Conservation (phyloP, 2,329 filamentous ascomycete genomes). For the Cladosporium austrohemisphaericum region DNA sequence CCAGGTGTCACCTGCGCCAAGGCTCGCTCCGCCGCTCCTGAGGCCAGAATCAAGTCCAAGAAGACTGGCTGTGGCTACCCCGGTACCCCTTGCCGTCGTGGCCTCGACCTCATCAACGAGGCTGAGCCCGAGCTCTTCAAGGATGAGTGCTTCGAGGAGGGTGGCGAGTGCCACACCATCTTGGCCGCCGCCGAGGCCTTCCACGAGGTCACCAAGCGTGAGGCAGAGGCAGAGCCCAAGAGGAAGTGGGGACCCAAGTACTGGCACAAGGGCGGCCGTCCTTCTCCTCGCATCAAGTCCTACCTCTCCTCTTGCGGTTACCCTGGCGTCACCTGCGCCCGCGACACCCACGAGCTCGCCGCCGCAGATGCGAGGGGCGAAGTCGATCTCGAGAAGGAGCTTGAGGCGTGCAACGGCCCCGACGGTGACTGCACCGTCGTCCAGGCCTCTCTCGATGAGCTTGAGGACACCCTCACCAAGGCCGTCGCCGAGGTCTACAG, state of each 20-base stretch:
- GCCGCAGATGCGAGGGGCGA: background rate
- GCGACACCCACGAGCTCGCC: conserved; percentile 3
- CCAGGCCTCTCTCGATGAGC: conserved; percentile 17
- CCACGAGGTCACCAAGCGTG: conserved; percentile 22
- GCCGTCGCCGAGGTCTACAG: conserved; percentile 12
- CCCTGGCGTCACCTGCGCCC: conserved; percentile 12
- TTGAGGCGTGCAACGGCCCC: conserved; percentile 17
- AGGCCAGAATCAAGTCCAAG: conserved; percentile 26
- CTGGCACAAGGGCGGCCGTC: background rate
- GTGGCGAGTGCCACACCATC: conserved; percentile 27
- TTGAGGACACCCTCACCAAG: conserved; percentile 18
- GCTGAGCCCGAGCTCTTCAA: conserved; percentile 20
- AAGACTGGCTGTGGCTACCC: conserved; percentile 34
- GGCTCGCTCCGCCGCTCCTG: conserved; percentile 35
- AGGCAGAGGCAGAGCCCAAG: conserved; percentile 20
- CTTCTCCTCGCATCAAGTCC: conserved; percentile 8
- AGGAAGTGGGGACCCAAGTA: conserved; percentile 2
- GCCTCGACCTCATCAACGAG: conserved; percentile 18
- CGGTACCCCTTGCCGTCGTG: conserved; percentile 43
- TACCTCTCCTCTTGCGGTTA: conserved; percentile 4
- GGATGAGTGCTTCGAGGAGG: conserved; percentile 21
- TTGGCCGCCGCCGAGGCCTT: conserved; percentile 26
- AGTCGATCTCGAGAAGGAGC: conserved; percentile 6
- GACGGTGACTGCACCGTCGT: conserved; percentile 20
- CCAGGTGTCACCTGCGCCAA: conserved; percentile 45